Base-by-base conservation (phyloP, 2,329 filamentous ascomycete genomes). In the Aspergillus tamarii region DNA sequence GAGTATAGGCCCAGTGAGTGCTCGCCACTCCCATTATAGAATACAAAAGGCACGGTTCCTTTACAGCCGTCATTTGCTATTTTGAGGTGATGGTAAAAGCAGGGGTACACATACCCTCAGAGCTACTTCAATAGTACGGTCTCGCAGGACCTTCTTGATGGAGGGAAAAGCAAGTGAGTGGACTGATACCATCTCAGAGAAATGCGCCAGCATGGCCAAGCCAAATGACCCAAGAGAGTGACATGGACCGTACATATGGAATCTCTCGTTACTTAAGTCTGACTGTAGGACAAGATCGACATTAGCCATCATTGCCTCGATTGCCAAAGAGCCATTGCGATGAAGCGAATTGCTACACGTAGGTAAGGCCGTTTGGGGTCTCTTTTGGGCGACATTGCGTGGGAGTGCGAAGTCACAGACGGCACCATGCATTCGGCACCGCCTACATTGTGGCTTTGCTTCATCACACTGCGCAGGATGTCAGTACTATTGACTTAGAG, bases 1-100 rank as follows among this genome's bases (percentile, higher is more conserved):
- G 11, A 2, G 45, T 3, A 36, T 1, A 32, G 7, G 57, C 57
- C 36, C 30, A n/a, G 14, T 59, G 57, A 2, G 57, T 59, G 9
- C 57, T 59, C 28, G 57, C 57, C n/a, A 59, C 45, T 32, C 30
- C 57, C 9, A 59, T 28, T 46, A 59, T 59, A 14, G 57, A 45
- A 28, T 59, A 34, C 30, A 59, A 14, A 3, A 59, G 30, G 21
- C 57, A 59, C 3, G 43, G 43, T 50, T 59, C 57, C 57, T 59
- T 19, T n/a, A 8, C 6, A 26, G 26, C 26, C 26, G 26, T 26
- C 26, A 26, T 26, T 26, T 2, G 26, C 4, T 26, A 26, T 26
- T 26, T 26, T 26, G 26, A 26, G 26, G 26, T 26, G 26, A 26
- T 26, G 26, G 26, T 26, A 26, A 26, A 26, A 26, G 0, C 2